Evolutionary conservation across 164 flowering plant species (phyloP), one percentile per base, ranked within the genome.

Genomic region (Piper longum): DNA sequence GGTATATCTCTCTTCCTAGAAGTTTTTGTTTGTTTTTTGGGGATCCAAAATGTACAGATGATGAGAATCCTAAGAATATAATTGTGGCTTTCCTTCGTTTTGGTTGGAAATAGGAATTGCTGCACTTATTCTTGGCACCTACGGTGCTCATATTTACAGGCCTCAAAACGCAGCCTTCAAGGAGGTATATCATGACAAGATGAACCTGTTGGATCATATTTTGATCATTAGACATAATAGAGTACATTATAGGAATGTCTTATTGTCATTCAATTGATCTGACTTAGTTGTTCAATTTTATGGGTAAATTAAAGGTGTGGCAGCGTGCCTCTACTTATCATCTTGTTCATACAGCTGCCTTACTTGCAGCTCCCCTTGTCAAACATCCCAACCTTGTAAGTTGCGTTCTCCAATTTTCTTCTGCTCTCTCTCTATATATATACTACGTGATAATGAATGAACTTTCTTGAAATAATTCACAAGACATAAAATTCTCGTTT

Each of bases 261-360:
- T 18, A 17, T 42, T 60, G 39, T 39, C n/a, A 60, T 60, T 60
- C 62, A 60, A 41, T 42, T 60, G 17, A 26, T 60, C 8, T 40
- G 4, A 14, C 13, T 3, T 9, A 43, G 18, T 7, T 17, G 2
- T 8, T 4, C 17, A 3, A 4, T 62, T 18, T 62, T 12, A 44
- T 62, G 19, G 26, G 16, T 42, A 59, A 61, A 42, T 60, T 26
- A 63, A 59, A 92, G 97, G 97, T 95, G 54, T 95, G 96, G 97
- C 90, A 88, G 4, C 91, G 91, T 9, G 97, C 99, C 52, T 85
- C 96, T 54, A 71, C 85, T 7, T 93, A 93, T 68, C 97, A 93
- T 68, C 77, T 93, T 80, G 90, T 85, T 72, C 99, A 93, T 75
- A 85, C 99, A 16, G 89, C 93, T 3, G 97, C 99, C 26, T 71